Percentiles rank a stretch among this genome's conserved stretches.
Evolutionary conservation across 441 rosid species (phyloP).

Genomic region (Flueggea neowawraea): DNA sequence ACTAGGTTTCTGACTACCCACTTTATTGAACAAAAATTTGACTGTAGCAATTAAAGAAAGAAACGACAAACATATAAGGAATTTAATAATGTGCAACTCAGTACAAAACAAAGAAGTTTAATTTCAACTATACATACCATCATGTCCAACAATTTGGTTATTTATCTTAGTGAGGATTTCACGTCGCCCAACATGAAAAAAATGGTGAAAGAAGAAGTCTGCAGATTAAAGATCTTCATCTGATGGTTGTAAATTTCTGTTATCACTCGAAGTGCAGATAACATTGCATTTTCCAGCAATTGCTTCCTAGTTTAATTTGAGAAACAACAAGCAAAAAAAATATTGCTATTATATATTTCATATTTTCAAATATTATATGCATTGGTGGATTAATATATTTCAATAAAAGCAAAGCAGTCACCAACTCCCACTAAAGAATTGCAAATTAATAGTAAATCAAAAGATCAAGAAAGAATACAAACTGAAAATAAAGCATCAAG

Average conservation of each 20-base stretch:
- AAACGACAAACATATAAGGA: constrained; percentile 16
- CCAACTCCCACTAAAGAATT: too few species aligned
- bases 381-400: too few species aligned
- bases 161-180: constrained; percentile 46
- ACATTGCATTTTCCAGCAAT: constrained; percentile 89
- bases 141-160: constrained; percentile 57
- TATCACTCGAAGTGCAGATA: constrained; percentile 67
- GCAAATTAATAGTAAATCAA: neutral
- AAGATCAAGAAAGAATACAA: neutral
- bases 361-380: too few species aligned
- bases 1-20: constrained; percentile 19
- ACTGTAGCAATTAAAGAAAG: constrained; percentile 49
- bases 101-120: neutral
- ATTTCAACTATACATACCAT: constrained; percentile 34
- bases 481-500: constrained; percentile 5
- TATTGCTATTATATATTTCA: neutral
- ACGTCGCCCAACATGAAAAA: constrained; percentile 61
- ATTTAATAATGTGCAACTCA: constrained; percentile 7
- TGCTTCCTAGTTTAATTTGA: constrained; percentile 50
- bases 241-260: constrained; percentile 61
- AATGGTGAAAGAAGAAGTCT: constrained; percentile 58
- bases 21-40: constrained; percentile 54
- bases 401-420: too few species aligned
- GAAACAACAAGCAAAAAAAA: neutral
- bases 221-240: constrained; percentile 45